Evolutionary conservation across 352 stramenopile species (phyloP), one percentile per base, ranked within the genome.

Genomic region (Phytophthora fragariae): DNA sequence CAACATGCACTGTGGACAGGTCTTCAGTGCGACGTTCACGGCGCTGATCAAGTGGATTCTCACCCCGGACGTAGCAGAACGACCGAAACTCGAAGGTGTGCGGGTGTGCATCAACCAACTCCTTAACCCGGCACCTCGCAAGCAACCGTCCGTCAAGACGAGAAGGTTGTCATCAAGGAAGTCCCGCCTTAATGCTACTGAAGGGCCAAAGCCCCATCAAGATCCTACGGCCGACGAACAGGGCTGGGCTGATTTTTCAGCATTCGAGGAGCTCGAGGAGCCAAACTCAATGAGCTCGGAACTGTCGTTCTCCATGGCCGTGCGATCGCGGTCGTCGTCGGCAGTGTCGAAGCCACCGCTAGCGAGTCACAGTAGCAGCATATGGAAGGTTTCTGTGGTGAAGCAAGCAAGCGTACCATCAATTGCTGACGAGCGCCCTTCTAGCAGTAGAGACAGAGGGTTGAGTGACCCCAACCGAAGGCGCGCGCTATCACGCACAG

Each of bases 41-140:
- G 76, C 83, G 44, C 67, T 97, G 8, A 80, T 97, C 39, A 79
- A 83, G 60, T 92, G 77, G 75, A 94, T 97, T 62, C 79, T 98
- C 29, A 86, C 76, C 11, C 77, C 91, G 8, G 78, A 91, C 19
- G 68, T 84, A 2, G 64, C 65, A 3, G 68, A 92, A 27, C 83
- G 92, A 11, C 90, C 91, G 47, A 88, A 80, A 21, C 79, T 96
- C 27, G 73, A 81, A 8, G 75, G 82, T 9, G 75, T 94, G 14
- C 63, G 62, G 15, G 49, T 75, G 52, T 76, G 72, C 41, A 67
- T 87, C 17, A 49, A 73, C 24, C 67, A 83, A 46, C 65, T 81
- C 46, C 29, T 65, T 8, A 57, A 53, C 6, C 39, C 70, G 19
- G n/a, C 52, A 47, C 70, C 53, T 19, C 49, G 33, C 21, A 70